phyloP scores from a whole-genome alignment of 2,329 filamentous ascomycete genomes.

The Coniochaeta sp. region DNA sequence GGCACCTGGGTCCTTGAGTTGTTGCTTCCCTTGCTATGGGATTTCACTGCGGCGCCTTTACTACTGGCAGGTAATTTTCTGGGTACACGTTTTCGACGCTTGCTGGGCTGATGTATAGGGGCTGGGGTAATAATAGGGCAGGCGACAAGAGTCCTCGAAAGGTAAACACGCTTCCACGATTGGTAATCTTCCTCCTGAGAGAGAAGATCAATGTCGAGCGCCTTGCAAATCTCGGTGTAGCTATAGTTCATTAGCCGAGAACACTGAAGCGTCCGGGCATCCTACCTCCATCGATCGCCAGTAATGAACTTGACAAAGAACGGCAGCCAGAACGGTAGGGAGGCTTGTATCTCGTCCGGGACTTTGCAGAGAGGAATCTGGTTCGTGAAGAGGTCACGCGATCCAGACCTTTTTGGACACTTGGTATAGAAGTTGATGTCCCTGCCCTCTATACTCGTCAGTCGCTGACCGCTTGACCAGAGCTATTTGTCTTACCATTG shows the following conservation, averaged over 20 bases:
- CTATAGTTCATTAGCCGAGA: background rate
- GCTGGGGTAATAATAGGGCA: background rate
- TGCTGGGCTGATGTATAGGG: background rate
- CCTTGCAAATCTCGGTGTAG: background rate
- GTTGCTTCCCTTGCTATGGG: background rate
- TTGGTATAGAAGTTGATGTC: too few relatives aligned
- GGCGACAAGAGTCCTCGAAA: background rate
- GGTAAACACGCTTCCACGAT: background rate
- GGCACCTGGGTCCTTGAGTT: background rate
- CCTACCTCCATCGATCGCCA: background rate
- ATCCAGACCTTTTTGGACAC: too few relatives aligned
- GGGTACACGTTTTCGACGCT: background rate
- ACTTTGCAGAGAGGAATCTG: too few relatives aligned
- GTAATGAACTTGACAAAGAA: too few relatives aligned
- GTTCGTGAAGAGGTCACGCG: too few relatives aligned
- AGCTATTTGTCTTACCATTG: too few relatives aligned
- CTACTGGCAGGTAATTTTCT: background rate
- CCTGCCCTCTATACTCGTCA: too few relatives aligned
- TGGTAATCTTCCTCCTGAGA: background rate
- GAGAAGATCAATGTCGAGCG: too few relatives aligned
- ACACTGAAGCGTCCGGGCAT: background rate
- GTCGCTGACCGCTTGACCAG: too few relatives aligned
- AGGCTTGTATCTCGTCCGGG: too few relatives aligned
- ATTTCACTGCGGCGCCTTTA: background rate
- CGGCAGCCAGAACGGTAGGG: too few relatives aligned